Evolutionary conservation across 139 green algal species (phyloP).

Genomic region (Astrephomene gubernaculifera): DNA sequence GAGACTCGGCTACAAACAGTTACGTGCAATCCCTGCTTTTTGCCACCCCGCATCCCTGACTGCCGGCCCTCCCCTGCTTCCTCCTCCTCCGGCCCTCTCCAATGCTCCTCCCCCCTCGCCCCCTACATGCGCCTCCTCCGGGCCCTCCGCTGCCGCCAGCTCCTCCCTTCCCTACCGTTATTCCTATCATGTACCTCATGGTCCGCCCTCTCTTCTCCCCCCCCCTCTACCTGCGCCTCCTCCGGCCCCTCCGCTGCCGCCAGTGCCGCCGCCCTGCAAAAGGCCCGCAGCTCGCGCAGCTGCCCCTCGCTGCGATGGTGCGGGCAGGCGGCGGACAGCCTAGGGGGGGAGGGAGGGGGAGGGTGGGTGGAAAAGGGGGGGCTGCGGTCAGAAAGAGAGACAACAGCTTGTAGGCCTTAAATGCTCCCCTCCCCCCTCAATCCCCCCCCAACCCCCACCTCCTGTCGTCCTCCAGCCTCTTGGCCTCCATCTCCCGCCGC

Average conservation of each 20-base stretch:
- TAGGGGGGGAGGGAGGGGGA: neutral
- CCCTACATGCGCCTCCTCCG: too few species aligned
- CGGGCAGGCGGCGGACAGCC: neutral
- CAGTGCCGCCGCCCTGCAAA: conserved; percentile 30
- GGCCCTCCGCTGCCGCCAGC: too few species aligned
- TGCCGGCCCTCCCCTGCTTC: too few species aligned
- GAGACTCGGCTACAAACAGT: too few species aligned
- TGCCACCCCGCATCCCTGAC: too few species aligned
- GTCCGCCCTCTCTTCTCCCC: too few species aligned
- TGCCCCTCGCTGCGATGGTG: conserved; percentile 24
- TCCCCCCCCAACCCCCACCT: conserved; percentile 17
- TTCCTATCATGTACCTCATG: neutral
- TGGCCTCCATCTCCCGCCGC: conserved; percentile 81
- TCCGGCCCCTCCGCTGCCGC: too few species aligned
- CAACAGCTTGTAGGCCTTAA: neutral
- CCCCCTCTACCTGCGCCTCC: too few species aligned
- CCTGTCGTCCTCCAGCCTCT: conserved; percentile 78
- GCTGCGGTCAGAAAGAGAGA: neutral
- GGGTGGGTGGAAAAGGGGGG: neutral
- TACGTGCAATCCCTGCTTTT: too few species aligned
- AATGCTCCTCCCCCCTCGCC: too few species aligned
- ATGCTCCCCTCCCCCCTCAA: neutral
- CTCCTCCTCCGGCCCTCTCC: too few species aligned
- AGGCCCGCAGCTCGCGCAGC: conserved; percentile 36
- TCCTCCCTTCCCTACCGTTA: too few species aligned